Base-by-base conservation (phyloP, 2,329 filamentous ascomycete species). In the Botrytis squamosa region DNA sequence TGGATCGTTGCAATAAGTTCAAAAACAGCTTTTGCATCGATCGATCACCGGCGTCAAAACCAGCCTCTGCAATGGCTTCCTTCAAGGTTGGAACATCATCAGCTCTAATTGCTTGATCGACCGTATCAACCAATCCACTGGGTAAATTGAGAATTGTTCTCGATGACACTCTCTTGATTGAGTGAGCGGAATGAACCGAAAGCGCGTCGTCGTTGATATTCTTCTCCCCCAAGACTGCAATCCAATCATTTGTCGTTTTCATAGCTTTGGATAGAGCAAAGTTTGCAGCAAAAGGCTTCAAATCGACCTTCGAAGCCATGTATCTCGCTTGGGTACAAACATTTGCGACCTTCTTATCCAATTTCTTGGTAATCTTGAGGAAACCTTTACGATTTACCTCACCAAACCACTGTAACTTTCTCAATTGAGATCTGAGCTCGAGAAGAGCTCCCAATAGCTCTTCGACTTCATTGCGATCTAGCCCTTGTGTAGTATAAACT, bases 351-450 rank as follows among this genome's bases (percentile, higher is more conserved):
- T 97, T 98, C 85, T 99, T 99, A 84, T 99, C 96, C 64, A 98
- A 86, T 84, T 99, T 99, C 86, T 99, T 99, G 70, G 96, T 97
- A 82, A 99, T 99, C 85, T 99, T 99, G 82, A 97, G 90, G 80
- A 99, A 99, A 2, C 96, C 96, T 76, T 93, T 88, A 70, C 95
- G 90, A 82, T 99, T 99, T 80, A 98, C 95, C 84, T 98, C 95
- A 68, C 95, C 95, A 81, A 98, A 99, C 95, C 95, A 98, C 82
- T 97, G 93, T 70, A 99, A 86, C 80, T 98, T 98, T 74, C 96
- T 89, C 77, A 98, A 84, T 81, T 97, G 93, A 70, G 91, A 92
- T 73, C 96, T 90, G 75, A 98, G 86, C 83, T 99, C 96, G 46
- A 98, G 88, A 69, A 99, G 85, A 52, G 95, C 94, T 52, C 92